phyloP scores from a whole-genome alignment of 179 eudicot species.

The Actinidia arguta region DNA sequence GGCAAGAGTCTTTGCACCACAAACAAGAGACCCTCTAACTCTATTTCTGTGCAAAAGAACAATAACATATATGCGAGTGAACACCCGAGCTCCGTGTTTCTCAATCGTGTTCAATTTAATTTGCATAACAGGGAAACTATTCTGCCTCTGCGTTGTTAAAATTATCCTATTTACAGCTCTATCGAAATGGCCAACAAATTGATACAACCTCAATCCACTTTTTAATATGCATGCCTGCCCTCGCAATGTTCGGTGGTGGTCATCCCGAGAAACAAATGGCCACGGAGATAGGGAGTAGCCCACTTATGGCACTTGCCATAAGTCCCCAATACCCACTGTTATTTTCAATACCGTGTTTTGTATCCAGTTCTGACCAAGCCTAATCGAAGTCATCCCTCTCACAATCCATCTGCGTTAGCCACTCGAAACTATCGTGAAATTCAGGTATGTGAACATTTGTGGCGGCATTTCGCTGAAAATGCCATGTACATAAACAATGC shows the following conservation, averaged over 20 bases:
- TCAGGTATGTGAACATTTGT: not conserved
- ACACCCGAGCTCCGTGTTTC: not conserved
- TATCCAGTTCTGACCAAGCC: not conserved
- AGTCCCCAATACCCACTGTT: not conserved
- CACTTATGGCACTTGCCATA: not conserved
- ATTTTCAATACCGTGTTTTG: not conserved
- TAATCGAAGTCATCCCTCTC: not conserved
- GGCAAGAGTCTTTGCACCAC: no score
- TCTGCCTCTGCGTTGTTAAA: not conserved
- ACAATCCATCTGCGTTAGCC: not conserved
- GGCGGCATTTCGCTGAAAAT: not conserved
- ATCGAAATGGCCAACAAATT: not conserved
- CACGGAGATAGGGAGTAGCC: not conserved
- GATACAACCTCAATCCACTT: not conserved
- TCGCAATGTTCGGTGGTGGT: not conserved
- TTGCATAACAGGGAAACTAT: not conserved
- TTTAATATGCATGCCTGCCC: not conserved
- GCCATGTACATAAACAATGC: not conserved
- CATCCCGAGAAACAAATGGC: not conserved
- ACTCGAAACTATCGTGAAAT: not conserved
- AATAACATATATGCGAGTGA: no score
- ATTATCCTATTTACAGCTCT: not conserved
- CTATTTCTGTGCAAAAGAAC: no score
- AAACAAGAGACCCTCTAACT: no score
- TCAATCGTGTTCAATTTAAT: no score